Base-by-base conservation (phyloP, 805 yeast genomes). In the Lipomyces anomalus region DNA sequence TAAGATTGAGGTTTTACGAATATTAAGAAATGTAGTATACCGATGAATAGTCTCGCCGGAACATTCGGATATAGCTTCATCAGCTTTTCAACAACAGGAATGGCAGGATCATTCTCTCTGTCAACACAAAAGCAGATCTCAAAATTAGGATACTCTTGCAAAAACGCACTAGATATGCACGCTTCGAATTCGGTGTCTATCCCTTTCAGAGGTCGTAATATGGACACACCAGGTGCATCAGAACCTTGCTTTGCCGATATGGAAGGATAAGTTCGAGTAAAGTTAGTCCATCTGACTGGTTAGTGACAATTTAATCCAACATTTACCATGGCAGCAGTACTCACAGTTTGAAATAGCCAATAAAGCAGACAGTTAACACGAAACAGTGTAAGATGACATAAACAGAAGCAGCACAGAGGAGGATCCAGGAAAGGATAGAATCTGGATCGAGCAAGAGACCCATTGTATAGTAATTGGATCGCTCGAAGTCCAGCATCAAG, bases 171-270 rank as follows among this genome's bases (percentile, higher is more conserved):
- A 46, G 76, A 77, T 32, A 88, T 65, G 59, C 95, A 86, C 7
- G 73, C 62, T 32, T 71, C 74, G 64, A 86, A 71, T 53, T 82
- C 89, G 1, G 88, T 76, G 61, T 87, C 96, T 16, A 85, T 66
- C 16, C 95, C 95, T 59, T 85, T 85, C 47, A 87, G 69, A 0
- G 96, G 96, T 24, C 95, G 67, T 29, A 87, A 60, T 22, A 88
- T 84, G 1, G 92, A 76, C 17, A 87, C 95, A 5, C 84, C 81
- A 47, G 76, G 79, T 1, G 76, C 38, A 26, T 17, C 49, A n/a
- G n/a, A n/a, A n/a, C n/a, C n/a, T n/a, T n/a, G n/a, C n/a, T n/a
- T n/a, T n/a, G 11, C 41, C 16, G 42, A 17, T 11, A 30, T 24
- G n/a, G 22, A 55, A 58, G 55, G 52, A 47, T 24, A 62, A 60